Percentiles rank a stretch among this genome's conserved stretches.
phyloP scores from a whole-genome alignment of 2,329 filamentous ascomycete species.

The Rugonectria rugulosa region DNA sequence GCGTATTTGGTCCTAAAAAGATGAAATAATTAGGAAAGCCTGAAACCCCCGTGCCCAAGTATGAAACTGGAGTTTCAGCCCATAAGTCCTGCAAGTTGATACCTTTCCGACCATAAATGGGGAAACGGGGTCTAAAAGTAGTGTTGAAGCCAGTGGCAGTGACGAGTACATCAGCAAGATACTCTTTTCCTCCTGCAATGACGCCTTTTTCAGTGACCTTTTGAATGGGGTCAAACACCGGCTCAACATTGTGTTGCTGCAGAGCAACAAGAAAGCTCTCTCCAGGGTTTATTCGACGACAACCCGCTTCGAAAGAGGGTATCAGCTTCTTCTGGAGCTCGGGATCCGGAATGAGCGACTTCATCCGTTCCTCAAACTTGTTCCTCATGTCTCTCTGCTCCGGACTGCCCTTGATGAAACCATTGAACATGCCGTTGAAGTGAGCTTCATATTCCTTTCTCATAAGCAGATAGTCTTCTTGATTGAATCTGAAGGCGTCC shows the following conservation, averaged over 20 bases:
- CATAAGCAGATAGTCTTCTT: slow-evolving; percentile 14
- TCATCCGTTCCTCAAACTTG: slow-evolving; percentile 27
- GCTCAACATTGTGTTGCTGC: slow-evolving; percentile 49
- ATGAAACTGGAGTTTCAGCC: slow-evolving; percentile 37
- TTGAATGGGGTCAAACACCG: slow-evolving; percentile 41
- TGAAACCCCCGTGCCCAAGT: slow-evolving; percentile 41
- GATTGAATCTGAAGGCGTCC: slow-evolving; percentile 14
- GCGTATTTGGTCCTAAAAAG: slow-evolving; percentile 42
- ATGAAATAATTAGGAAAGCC: slow-evolving; percentile 41
- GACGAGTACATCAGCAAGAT: slow-evolving; percentile 27
- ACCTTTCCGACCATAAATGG: slow-evolving; percentile 28
- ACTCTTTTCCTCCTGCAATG: slow-evolving; percentile 29
- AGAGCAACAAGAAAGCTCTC: slow-evolving; percentile 51
- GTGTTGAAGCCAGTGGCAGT: slow-evolving; percentile 36
- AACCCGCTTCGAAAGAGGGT: slow-evolving; percentile 33
- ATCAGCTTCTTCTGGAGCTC: slow-evolving; percentile 28
- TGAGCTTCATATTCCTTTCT: slow-evolving; percentile 49
- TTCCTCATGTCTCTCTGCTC: slow-evolving; percentile 24
- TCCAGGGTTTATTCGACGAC: slow-evolving; percentile 44
- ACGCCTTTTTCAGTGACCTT: slow-evolving; percentile 39
- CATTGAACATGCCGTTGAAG: slow-evolving; percentile 50
- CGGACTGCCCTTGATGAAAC: slow-evolving; percentile 46
- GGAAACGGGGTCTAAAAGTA: slow-evolving; percentile 31
- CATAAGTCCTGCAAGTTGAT: slow-evolving; percentile 30
- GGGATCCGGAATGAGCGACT: slow-evolving; percentile 19